phyloP scores from a whole-genome alignment of 2,329 filamentous ascomycete genomes.

The Ophiostoma populinum region DNA sequence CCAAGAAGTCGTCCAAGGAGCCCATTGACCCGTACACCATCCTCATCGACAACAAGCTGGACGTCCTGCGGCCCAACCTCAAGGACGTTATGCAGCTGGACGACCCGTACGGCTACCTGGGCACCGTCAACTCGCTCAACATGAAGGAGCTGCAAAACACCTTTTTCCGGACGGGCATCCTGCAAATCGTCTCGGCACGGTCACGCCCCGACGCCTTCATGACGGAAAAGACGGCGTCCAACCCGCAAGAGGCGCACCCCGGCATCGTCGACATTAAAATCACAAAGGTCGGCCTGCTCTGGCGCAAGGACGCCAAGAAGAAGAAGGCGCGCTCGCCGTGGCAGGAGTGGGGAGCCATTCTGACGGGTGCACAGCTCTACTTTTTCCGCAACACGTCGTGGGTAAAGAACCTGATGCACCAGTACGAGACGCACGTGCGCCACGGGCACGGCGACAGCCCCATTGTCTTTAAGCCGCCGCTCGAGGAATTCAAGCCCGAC shows the following conservation, averaged over 20 bases:
- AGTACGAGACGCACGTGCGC: slow-evolving; percentile 69
- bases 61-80: slow-evolving; percentile 64
- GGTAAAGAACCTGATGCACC: slow-evolving; percentile 80
- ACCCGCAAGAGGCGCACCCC: slow-evolving; percentile 71
- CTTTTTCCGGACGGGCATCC: slow-evolving; percentile 77
- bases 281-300: slow-evolving; percentile 85
- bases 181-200: slow-evolving; percentile 88
- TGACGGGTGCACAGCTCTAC: slow-evolving; percentile 93
- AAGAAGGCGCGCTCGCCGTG: slow-evolving; percentile 89
- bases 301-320: slow-evolving; percentile 88
- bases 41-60: slow-evolving; percentile 78
- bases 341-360: slow-evolving; percentile 96
- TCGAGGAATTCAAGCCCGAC: slow-evolving; percentile 88
- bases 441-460: slow-evolving; percentile 58
- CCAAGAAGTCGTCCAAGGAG: slow-evolving; percentile 53
- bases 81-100: slow-evolving; percentile 88
- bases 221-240: slow-evolving; percentile 67
- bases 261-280: slow-evolving; percentile 96
- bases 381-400: slow-evolving; percentile 88
- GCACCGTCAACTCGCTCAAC: slow-evolving; percentile 58
- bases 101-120: slow-evolving; percentile 78
- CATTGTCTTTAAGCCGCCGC: slow-evolving; percentile 75
- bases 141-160: slow-evolving; percentile 69
- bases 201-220: slow-evolving; percentile 93
- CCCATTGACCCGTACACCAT: slow-evolving; percentile 90